Evolutionary conservation across 1,284 basidiomycete genomes (phyloP).

Genomic region (Boletus hoseneyae): DNA sequence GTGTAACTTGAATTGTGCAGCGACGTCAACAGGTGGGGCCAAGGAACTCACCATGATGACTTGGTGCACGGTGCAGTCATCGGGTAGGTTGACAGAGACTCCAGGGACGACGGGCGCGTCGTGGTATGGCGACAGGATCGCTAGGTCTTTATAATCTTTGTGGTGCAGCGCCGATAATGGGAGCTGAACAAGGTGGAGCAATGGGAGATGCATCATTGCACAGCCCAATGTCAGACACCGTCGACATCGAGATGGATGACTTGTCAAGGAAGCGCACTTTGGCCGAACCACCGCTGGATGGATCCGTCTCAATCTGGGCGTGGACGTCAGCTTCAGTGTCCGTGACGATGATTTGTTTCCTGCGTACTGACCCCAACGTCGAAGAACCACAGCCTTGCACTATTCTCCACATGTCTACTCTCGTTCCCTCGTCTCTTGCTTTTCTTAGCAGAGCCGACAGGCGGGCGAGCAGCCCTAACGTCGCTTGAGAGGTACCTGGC

Average conservation of each 20-base stretch:
- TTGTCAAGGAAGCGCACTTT: slow-evolving; percentile 11
- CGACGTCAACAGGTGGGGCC: not conserved
- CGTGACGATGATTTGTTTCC: slow-evolving; percentile 14
- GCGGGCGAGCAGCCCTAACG: slow-evolving; percentile 49
- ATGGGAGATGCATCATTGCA: slow-evolving; percentile 12
- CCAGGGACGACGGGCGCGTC: slow-evolving; percentile 35
- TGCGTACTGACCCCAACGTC: slow-evolving; percentile 3
- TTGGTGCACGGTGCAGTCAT: slow-evolving; percentile 43
- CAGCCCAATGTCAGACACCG: slow-evolving; percentile 21
- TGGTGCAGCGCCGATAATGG: not conserved
- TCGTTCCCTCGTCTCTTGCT: slow-evolving; percentile 60
- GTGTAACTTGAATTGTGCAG: slow-evolving; percentile 30
- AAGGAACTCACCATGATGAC: slow-evolving; percentile 37
- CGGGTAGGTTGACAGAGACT: slow-evolving; percentile 35
- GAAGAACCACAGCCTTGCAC: slow-evolving; percentile 36
- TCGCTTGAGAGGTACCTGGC: slow-evolving; percentile 65
- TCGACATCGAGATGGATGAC: slow-evolving; percentile 25
- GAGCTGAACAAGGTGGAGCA: slow-evolving; percentile 14
- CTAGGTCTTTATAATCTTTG: slow-evolving; percentile 25
- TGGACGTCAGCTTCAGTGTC: slow-evolving; percentile 44
- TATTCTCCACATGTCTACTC: slow-evolving; percentile 44
- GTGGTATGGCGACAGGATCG: slow-evolving; percentile 39
- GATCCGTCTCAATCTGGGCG: slow-evolving; percentile 41
- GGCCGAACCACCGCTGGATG: slow-evolving; percentile 9
- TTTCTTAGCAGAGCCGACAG: slow-evolving; percentile 50